Evolutionary conservation across 768 basidiomycete genomes (phyloP).

Genomic region (Melanogaster broomeanus): DNA sequence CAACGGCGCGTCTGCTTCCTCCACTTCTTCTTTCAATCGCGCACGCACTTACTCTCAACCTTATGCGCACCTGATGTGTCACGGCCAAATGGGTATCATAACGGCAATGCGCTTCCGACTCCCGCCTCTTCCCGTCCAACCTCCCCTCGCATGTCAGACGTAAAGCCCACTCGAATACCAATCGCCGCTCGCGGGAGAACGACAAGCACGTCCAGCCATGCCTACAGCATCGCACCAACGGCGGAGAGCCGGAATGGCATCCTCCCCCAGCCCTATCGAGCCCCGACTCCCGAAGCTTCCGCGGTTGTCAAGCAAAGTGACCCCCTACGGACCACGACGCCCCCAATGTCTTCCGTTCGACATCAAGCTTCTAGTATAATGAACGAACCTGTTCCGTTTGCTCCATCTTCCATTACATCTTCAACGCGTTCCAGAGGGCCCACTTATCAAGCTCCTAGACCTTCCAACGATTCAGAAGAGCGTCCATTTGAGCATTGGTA

Average conservation of each 20-base stretch:
- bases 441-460: conserved; percentile 40
- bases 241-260: conserved; percentile 37
- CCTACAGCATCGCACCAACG: conserved; percentile 36
- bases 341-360: conserved; percentile 36
- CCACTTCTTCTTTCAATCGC: conserved; percentile 44
- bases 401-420: conserved; percentile 43
- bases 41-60: conserved; percentile 69
- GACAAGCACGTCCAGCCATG: conserved; percentile 42
- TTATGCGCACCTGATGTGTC: conserved; percentile 43
- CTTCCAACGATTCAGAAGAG: conserved; percentile 77
- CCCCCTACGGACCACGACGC: conserved; percentile 31
- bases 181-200: conserved; percentile 42
- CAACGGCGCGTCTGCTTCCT: conserved; percentile 30
- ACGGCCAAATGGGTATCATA: conserved; percentile 32
- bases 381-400: conserved; percentile 67
- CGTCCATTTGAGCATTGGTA: conserved; percentile 90
- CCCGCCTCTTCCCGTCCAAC: conserved; percentile 42
- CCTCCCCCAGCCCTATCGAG: conserved; percentile 23
- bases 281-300: conserved; percentile 28
- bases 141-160: conserved; percentile 44
- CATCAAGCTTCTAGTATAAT: conserved; percentile 50
- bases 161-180: conserved; percentile 51
- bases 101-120: conserved; percentile 30
- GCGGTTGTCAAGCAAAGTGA: conserved; percentile 30
- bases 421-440: conserved; percentile 39